Conservation (phyloP, 495 filamentous ascomycete species). For the Penicillium cataractarum region DNA sequence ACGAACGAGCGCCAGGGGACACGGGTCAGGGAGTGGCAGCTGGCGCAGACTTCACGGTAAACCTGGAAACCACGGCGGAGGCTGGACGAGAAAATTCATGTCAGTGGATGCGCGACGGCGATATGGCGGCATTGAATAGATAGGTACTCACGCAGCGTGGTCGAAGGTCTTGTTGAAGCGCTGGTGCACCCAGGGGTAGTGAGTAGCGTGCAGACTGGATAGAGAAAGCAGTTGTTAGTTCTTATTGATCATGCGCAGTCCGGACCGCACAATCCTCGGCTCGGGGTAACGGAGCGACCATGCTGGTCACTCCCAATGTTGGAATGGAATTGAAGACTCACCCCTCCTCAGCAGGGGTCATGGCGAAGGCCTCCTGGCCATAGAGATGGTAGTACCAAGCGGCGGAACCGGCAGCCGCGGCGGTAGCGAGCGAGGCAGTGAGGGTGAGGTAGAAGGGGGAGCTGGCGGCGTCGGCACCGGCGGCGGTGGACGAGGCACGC, state of each 20-base stretch:
- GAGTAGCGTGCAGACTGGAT: constrained; percentile 79
- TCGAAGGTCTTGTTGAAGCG: constrained; percentile 94
- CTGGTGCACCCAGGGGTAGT: constrained; percentile 95
- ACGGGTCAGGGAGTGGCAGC: constrained; percentile 94
- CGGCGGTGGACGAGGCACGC: constrained; percentile 52
- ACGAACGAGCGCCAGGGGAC: constrained; percentile 93
- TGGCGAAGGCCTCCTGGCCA: constrained; percentile 81
- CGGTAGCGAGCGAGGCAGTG: constrained; percentile 80
- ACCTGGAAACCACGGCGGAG: constrained; percentile 99
- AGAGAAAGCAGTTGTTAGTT: constrained; percentile 20
- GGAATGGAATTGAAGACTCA: constrained; percentile 55
- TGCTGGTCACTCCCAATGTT: constrained; percentile 7
- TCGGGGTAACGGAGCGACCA: constrained; percentile 33
- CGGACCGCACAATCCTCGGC: constrained; percentile 32
- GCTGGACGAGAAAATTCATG: constrained; percentile 51
- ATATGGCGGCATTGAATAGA: constrained; percentile 1
- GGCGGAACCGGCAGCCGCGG: constrained; percentile 81
- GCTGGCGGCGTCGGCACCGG: constrained; percentile 52
- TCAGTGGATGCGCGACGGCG: constrained; percentile 23
- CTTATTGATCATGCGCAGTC: constrained; percentile 9
- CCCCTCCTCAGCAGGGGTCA: constrained; percentile 97
- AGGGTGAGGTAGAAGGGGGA: constrained; percentile 68
- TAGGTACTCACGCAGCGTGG: constrained; percentile 79
- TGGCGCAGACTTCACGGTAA: constrained; percentile 97
- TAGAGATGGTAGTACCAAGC: constrained; percentile 97